Percentiles rank a stretch among this genome's conserved stretches.
Conservation (phyloP, 2,329 filamentous ascomycete species). For the Sclerotinia glacialis region DNA sequence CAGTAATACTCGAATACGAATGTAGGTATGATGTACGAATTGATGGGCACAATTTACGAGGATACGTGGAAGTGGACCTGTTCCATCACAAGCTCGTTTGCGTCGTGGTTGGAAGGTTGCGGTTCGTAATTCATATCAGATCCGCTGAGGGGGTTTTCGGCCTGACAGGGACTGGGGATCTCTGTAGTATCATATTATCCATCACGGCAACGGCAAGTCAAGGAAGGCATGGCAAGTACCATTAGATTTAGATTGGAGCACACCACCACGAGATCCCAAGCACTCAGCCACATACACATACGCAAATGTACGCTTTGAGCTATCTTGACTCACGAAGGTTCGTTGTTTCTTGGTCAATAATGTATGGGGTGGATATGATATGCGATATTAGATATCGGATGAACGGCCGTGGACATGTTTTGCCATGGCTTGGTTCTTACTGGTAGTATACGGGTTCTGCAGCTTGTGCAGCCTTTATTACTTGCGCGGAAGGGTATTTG, state of each 20-base stretch:
- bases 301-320: not conserved
- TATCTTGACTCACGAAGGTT: not conserved
- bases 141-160: not conserved
- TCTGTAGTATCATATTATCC: not conserved
- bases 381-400: conserved; percentile 4
- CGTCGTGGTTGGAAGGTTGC: not conserved
- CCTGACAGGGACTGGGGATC: not conserved
- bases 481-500: not conserved
- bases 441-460: not conserved
- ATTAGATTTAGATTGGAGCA: not conserved
- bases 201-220: conserved; percentile 5
- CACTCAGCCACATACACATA: conserved; percentile 18
- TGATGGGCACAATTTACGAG: conserved; percentile 5
- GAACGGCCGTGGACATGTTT: not conserved
- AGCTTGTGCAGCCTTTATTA: not conserved
- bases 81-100: not conserved
- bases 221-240: not conserved
- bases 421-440: not conserved
- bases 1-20: conserved; percentile 8
- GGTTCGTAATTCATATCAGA: not conserved
- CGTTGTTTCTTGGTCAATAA: conserved; percentile 1
- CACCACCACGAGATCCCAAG: conserved; percentile 1
- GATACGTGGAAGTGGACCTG: conserved; percentile 8
- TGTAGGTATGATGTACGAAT: not conserved
- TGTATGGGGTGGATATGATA: not conserved